Conservation (phyloP, 2,329 filamentous ascomycete genomes). For the Colletotrichum spaethianum region DNA sequence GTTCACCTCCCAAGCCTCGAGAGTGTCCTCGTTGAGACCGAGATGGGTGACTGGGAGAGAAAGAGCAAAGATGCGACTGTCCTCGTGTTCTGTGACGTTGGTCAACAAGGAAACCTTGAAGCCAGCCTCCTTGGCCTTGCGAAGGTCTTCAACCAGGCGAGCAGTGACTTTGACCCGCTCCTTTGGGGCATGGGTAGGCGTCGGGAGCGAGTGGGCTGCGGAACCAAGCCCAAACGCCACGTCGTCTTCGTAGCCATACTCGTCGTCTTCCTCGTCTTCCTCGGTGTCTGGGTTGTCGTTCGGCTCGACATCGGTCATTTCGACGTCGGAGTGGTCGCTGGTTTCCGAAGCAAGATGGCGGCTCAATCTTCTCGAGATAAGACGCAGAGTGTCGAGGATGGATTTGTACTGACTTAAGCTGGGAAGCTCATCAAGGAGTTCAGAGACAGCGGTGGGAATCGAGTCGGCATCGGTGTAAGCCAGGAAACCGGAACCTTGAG, state of each 20-base stretch:
- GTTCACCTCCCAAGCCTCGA: conserved; percentile 82
- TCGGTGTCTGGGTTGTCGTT: conserved; percentile 47
- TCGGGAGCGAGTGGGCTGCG: conserved; percentile 18
- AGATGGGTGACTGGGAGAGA: conserved; percentile 80
- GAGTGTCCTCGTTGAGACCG: conserved; percentile 79
- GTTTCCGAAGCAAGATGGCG: conserved; percentile 48
- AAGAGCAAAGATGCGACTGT: conserved; percentile 70
- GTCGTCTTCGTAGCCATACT: conserved; percentile 48
- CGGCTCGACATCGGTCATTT: conserved; percentile 44
- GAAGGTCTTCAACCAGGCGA: conserved; percentile 69
- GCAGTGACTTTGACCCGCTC: conserved; percentile 46
- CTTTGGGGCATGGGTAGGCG: conserved; percentile 50
- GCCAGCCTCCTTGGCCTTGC: conserved; percentile 72
- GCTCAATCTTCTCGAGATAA: conserved; percentile 46
- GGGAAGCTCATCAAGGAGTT: conserved; percentile 61
- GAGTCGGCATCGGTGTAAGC: conserved; percentile 59
- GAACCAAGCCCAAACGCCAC: conserved; percentile 53
- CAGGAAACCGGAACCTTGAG: conserved; percentile 55
- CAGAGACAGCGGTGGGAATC: conserved; percentile 46
- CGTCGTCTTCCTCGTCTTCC: conserved; percentile 48
- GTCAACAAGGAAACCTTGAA: conserved; percentile 78
- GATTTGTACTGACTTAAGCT: conserved; percentile 59
- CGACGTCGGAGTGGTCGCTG: conserved; percentile 49
- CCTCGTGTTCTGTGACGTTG: conserved; percentile 53
- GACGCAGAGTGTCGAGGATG: conserved; percentile 55